phyloP scores from a whole-genome alignment of 1,284 basidiomycete species.

The Xerocomus minutiporus region DNA sequence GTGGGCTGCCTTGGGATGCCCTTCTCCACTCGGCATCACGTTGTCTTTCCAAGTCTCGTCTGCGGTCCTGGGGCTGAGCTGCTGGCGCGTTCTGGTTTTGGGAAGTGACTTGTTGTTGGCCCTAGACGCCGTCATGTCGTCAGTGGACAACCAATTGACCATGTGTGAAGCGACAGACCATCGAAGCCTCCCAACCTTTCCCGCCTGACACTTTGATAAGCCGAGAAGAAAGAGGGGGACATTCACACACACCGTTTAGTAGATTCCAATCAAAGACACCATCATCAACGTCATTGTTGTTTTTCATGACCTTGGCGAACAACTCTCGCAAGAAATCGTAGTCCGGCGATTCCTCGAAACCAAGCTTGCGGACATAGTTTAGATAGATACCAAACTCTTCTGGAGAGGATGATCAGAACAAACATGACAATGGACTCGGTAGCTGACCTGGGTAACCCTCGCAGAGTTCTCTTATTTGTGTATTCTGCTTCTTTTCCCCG shows the following conservation, averaged over 20 bases:
- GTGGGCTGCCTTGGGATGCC: conserved; percentile 53
- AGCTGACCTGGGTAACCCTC: conserved; percentile 91
- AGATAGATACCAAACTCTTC: conserved; percentile 97
- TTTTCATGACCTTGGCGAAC: conserved; percentile 91
- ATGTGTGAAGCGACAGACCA: conserved; percentile 44
- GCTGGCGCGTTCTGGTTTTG: conserved; percentile 56
- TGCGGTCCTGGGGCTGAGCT: conserved; percentile 47
- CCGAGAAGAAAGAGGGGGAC: neutral
- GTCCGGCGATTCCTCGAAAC: conserved; percentile 95
- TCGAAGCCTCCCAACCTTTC: conserved; percentile 89
- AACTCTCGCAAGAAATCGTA: conserved; percentile 96
- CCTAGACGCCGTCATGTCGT: conserved; percentile 32
- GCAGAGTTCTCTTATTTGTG: conserved; percentile 89
- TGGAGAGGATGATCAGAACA: conserved; percentile 64
- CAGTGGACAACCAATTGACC: conserved; percentile 10
- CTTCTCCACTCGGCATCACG: conserved; percentile 40
- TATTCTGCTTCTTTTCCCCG: conserved; percentile 96
- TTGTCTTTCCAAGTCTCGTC: conserved; percentile 54
- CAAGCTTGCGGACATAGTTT: conserved; percentile 94
- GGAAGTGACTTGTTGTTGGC: conserved; percentile 56
- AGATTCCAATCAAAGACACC: conserved; percentile 97
- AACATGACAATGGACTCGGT: conserved; percentile 62
- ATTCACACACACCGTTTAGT: conserved; percentile 71
- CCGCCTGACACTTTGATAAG: conserved; percentile 51
- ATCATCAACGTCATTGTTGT: conserved; percentile 85